Evolutionary conservation across 495 filamentous ascomycete species (phyloP).

Genomic region (Beverwykella pulmonaria): DNA sequence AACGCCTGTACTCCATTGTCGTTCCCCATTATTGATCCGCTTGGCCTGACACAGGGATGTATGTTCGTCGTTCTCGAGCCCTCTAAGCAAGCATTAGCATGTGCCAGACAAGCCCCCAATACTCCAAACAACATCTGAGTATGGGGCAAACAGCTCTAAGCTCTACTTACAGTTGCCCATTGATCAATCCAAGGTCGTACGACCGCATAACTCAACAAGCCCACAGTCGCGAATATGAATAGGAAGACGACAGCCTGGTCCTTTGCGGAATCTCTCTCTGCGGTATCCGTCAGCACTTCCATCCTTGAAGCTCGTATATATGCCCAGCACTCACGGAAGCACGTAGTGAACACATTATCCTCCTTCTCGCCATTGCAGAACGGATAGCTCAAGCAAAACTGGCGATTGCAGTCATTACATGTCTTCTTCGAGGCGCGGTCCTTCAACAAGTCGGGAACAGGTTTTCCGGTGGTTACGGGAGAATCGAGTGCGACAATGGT

Average conservation of each 20-base stretch:
- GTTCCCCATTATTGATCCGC: conserved; percentile 18
- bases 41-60: conserved; percentile 37
- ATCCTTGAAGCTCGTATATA: conserved; percentile 14
- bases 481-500: conserved; percentile 78
- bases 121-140: neutral
- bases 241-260: conserved; percentile 89
- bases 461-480: conserved; percentile 38
- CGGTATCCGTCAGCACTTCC: conserved; percentile 8
- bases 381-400: conserved; percentile 85
- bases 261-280: conserved; percentile 84
- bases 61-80: conserved; percentile 33
- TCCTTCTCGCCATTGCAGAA: conserved; percentile 85
- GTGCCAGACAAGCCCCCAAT: neutral
- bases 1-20: neutral
- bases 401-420: conserved; percentile 87
- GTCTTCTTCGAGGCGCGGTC: conserved; percentile 47
- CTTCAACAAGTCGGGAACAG: conserved; percentile 40
- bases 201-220: conserved; percentile 78
- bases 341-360: conserved; percentile 84
- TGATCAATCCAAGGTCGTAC: conserved; percentile 66
- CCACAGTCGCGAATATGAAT: conserved; percentile 86
- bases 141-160: neutral
- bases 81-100: conserved; percentile 26
- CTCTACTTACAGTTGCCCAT: conserved; percentile 45
- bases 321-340: conserved; percentile 67